Percentiles rank a stretch among this genome's conserved stretches.
Conservation (phyloP, 1,284 basidiomycete species). For the Puccinia novopanici region DNA sequence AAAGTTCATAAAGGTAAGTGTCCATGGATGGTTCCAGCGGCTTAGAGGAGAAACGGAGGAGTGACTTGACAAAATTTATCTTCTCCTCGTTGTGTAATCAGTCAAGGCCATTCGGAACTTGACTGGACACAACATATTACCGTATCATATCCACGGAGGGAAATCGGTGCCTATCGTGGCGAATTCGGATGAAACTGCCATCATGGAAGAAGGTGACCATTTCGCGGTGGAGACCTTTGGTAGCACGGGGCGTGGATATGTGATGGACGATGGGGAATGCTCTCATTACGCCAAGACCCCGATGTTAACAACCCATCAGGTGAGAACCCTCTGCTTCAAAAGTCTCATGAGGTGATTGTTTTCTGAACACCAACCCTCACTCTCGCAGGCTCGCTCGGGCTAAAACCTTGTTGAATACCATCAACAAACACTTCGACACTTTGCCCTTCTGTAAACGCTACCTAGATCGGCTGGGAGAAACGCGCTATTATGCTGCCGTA, state of each 20-base stretch:
- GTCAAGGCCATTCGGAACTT: slow-evolving; percentile 89
- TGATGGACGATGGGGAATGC: slow-evolving; percentile 87
- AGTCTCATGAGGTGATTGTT: not conserved
- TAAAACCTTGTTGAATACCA: slow-evolving; percentile 80
- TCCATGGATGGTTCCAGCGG: too few species aligned
- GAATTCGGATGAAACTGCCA: slow-evolving; percentile 77
- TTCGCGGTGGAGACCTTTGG: slow-evolving; percentile 99
- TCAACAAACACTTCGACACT: slow-evolving; percentile 91
- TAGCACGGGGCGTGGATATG: slow-evolving; percentile 87
- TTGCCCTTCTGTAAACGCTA: slow-evolving; percentile 94
- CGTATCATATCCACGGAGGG: slow-evolving; percentile 81
- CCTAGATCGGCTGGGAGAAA: slow-evolving; percentile 89
- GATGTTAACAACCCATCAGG: slow-evolving; percentile 74
- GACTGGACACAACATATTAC: slow-evolving; percentile 84
- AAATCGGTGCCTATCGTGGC: slow-evolving; percentile 90
- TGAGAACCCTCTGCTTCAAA: too few species aligned
- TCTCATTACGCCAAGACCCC: slow-evolving; percentile 84
- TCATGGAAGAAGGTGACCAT: slow-evolving; percentile 99
- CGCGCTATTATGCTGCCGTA: slow-evolving; percentile 87
- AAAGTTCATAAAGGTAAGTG: slow-evolving; percentile 77
- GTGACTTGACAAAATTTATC: too few species aligned
- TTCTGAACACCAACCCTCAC: not conserved
- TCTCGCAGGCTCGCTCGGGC: slow-evolving; percentile 73
- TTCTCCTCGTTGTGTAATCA: too few species aligned
- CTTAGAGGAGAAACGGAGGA: too few species aligned